A percentile compares a stretch with the other conserved stretches of the same genome.
Conservation (phyloP, 345 rosid species). For the Arabis hirsuta region DNA sequence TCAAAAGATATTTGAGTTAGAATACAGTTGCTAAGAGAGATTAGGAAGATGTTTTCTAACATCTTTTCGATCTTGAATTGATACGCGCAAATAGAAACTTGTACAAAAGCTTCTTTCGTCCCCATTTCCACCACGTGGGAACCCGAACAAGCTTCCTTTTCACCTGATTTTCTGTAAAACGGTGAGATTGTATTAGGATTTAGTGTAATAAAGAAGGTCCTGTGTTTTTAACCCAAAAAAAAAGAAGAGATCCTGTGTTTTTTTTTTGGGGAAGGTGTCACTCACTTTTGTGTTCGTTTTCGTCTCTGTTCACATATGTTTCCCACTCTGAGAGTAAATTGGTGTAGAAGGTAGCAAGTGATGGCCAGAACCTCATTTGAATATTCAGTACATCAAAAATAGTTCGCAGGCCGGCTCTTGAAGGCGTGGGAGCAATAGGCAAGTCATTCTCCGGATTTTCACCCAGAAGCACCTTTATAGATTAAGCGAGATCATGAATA, state of each 20-base stretch:
- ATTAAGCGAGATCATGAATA: neutral
- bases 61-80: constrained; percentile 46
- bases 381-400: constrained; percentile 82
- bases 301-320: constrained; percentile 24
- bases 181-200: neutral
- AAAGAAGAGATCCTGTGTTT: too few species aligned
- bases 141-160: constrained; percentile 53
- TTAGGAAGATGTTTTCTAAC: constrained; percentile 22
- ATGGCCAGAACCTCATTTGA: constrained; percentile 84
- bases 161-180: constrained; percentile 56
- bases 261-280: constrained; percentile 9
- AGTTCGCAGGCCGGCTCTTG: constrained; percentile 69
- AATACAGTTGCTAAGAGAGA: constrained; percentile 32
- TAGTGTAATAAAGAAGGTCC: constrained; percentile 6
- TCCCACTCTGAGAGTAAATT: constrained; percentile 68
- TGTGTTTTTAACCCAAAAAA: too few species aligned
- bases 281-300: constrained; percentile 64
- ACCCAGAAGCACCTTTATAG: constrained; percentile 73
- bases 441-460: constrained; percentile 56
- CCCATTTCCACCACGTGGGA: constrained; percentile 82
- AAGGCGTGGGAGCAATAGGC: constrained; percentile 51
- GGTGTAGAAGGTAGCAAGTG: constrained; percentile 45
- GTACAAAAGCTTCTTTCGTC: constrained; percentile 68
- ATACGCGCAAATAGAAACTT: constrained; percentile 52
- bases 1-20: constrained; percentile 8